A percentile compares a stretch with the other conserved stretches of the same genome.
Evolutionary conservation across 306 rosid species (phyloP).

Genomic region (Trifolium pratense): DNA sequence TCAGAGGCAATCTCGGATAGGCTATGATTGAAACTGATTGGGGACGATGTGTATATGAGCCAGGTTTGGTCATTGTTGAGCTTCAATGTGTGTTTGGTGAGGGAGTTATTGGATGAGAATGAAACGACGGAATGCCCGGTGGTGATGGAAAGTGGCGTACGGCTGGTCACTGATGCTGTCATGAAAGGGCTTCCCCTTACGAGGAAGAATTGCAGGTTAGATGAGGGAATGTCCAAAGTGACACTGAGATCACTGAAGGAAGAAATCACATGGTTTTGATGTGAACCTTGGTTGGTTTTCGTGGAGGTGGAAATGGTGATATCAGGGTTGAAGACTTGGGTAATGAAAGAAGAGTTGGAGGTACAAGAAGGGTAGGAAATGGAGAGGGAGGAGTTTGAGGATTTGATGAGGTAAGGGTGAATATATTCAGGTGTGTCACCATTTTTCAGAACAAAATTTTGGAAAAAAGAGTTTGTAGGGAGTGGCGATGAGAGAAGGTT

Average conservation of each 20-base stretch:
- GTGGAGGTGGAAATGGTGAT: conserved; percentile 65
- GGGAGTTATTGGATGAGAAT: conserved; percentile 50
- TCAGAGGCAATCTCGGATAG: conserved; percentile 52
- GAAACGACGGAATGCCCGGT: conserved; percentile 67
- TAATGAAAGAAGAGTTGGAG: conserved; percentile 49
- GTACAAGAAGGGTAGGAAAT: conserved; percentile 68
- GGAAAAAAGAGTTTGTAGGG: conserved; percentile 90
- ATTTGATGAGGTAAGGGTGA: conserved; percentile 81
- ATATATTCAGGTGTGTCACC: conserved; percentile 75
- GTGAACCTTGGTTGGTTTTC: conserved; percentile 36
- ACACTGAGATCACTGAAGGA: conserved; percentile 69
- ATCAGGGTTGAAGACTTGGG: conserved; percentile 66
- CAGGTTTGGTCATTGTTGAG: conserved; percentile 84
- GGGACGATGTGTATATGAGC: conserved; percentile 69
- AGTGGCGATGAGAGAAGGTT: conserved; percentile 70
- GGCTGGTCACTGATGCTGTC: conserved; percentile 51
- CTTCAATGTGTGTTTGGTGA: conserved; percentile 64
- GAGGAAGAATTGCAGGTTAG: conserved; percentile 68
- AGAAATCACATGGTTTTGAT: conserved; percentile 56
- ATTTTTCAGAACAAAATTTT: conserved; percentile 68
- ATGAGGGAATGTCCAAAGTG: conserved; percentile 74
- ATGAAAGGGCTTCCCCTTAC: conserved; percentile 85
- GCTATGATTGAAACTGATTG: conserved; percentile 49
- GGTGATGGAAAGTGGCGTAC: conserved; percentile 59
- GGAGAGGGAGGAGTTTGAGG: conserved; percentile 67